Evolutionary conservation across 2,329 filamentous ascomycete species (phyloP).

Genomic region (Ascochyta lentis): DNA sequence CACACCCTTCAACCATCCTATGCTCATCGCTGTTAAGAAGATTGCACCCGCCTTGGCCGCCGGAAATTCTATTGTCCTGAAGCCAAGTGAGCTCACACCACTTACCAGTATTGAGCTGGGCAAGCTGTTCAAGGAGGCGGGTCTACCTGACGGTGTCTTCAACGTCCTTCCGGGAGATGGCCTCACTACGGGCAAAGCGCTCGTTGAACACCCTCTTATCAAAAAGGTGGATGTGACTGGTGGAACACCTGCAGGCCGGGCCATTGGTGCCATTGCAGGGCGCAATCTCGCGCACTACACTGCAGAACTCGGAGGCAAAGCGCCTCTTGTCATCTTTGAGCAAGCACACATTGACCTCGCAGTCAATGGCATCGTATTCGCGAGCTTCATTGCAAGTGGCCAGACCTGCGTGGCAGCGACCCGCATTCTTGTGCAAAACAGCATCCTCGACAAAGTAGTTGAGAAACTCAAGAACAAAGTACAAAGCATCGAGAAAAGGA

Average conservation of each 20-base stretch:
- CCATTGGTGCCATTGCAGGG: slow-evolving; percentile 47
- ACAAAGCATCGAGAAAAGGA: slow-evolving; percentile 60
- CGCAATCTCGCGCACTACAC: slow-evolving; percentile 46
- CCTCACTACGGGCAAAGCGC: slow-evolving; percentile 42
- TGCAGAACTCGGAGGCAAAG: slow-evolving; percentile 48
- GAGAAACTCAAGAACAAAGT: slow-evolving; percentile 51
- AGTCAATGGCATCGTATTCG: slow-evolving; percentile 50
- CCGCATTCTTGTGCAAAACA: slow-evolving; percentile 59
- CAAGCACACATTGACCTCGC: slow-evolving; percentile 46
- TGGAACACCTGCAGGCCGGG: slow-evolving; percentile 46
- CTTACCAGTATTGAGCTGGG: slow-evolving; percentile 46
- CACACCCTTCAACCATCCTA: slow-evolving; percentile 50
- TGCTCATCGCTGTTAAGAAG: slow-evolving; percentile 51
- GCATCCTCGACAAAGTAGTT: slow-evolving; percentile 51
- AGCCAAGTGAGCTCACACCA: slow-evolving; percentile 50
- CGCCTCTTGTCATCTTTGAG: slow-evolving; percentile 48
- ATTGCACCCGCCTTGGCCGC: slow-evolving; percentile 48
- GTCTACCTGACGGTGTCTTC: slow-evolving; percentile 48
- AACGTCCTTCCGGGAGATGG: slow-evolving; percentile 45
- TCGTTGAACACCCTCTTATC: slow-evolving; percentile 45
- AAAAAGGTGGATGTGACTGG: slow-evolving; percentile 51
- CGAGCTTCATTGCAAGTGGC: slow-evolving; percentile 60
- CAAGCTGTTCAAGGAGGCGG: slow-evolving; percentile 47
- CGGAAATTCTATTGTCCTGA: slow-evolving; percentile 46
- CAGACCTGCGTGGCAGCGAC: slow-evolving; percentile 65